Evolutionary conservation across 495 filamentous ascomycete species (phyloP).

Genomic region (Xylaria scruposa): DNA sequence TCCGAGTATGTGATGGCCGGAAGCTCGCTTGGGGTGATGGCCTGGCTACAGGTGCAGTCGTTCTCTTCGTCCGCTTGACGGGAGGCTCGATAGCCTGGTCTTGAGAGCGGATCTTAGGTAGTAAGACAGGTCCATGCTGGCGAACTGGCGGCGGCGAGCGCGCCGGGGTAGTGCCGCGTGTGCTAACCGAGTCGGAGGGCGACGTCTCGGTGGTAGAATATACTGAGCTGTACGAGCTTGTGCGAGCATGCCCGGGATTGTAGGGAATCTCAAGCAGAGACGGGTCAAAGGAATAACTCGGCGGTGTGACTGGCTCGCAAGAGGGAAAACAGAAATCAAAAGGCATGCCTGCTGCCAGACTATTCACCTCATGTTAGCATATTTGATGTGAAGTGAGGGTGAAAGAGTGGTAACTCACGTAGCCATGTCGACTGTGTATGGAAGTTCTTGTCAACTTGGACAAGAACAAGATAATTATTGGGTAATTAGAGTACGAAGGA

Average conservation of each 20-base stretch:
- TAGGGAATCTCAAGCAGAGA: slow-evolving; percentile 57
- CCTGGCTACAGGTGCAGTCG: slow-evolving; percentile 38
- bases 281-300: slow-evolving; percentile 62
- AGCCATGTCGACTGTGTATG: slow-evolving; percentile 54
- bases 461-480: slow-evolving; percentile 45
- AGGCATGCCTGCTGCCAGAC: slow-evolving; percentile 58
- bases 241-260: slow-evolving; percentile 55
- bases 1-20: slow-evolving; percentile 64
- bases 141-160: slow-evolving; percentile 71
- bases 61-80: slow-evolving; percentile 50
- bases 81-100: slow-evolving; percentile 70
- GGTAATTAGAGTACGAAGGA: slow-evolving; percentile 41
- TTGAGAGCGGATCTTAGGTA: slow-evolving; percentile 87
- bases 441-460: slow-evolving; percentile 43
- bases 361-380: slow-evolving; percentile 39
- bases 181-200: slow-evolving; percentile 73
- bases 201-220: slow-evolving; percentile 73
- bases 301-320: slow-evolving; percentile 55
- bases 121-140: slow-evolving; percentile 78
- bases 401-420: slow-evolving; percentile 46
- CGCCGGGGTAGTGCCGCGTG: slow-evolving; percentile 73
- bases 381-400: neutral
- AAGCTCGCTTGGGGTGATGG: slow-evolving; percentile 42
- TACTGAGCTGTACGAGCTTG: slow-evolving; percentile 60
- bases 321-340: slow-evolving; percentile 60